Conservation (phyloP, 768 basidiomycete species). For the Crepidotus variabilis region DNA sequence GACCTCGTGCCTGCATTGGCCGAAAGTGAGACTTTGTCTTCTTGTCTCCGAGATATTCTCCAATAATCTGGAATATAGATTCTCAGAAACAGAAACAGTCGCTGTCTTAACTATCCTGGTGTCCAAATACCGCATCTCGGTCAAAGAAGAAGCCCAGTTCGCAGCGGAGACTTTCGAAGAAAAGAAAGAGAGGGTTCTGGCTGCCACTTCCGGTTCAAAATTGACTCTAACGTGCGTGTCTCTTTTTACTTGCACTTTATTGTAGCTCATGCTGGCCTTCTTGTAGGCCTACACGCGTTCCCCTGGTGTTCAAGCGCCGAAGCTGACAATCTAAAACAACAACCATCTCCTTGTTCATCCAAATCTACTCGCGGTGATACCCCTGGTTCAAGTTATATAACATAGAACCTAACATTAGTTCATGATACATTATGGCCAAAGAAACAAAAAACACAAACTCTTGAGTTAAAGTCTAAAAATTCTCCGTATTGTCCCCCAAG, state of each 20-base stretch:
- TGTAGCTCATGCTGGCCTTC: neutral
- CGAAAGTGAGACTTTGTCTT: conserved; percentile 27
- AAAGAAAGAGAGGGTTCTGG: neutral
- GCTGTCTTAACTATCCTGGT: conserved; percentile 46
- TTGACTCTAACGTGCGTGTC: neutral
- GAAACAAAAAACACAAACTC: too few species aligned
- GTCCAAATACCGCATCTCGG: conserved; percentile 37
- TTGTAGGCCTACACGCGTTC: neutral
- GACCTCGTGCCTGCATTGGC: conserved; percentile 42
- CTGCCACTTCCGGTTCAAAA: neutral
- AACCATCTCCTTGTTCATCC: too few species aligned
- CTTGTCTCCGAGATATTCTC: neutral
- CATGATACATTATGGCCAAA: too few species aligned
- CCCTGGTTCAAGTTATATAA: too few species aligned
- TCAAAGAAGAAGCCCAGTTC: conserved; percentile 34
- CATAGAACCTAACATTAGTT: too few species aligned
- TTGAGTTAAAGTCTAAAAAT: too few species aligned
- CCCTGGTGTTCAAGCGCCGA: neutral
- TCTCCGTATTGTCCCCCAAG: too few species aligned
- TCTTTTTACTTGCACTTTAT: neutral
- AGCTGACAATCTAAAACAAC: neutral
- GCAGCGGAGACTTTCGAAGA: neutral
- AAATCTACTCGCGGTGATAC: too few species aligned
- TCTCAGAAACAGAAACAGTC: conserved; percentile 43
- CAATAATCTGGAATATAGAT: conserved; percentile 20